Percentiles rank a stretch among this genome's conserved stretches.
Evolutionary conservation across 2,329 filamentous ascomycete genomes (phyloP).

Genomic region (Neophaeococcomyces aloes): DNA sequence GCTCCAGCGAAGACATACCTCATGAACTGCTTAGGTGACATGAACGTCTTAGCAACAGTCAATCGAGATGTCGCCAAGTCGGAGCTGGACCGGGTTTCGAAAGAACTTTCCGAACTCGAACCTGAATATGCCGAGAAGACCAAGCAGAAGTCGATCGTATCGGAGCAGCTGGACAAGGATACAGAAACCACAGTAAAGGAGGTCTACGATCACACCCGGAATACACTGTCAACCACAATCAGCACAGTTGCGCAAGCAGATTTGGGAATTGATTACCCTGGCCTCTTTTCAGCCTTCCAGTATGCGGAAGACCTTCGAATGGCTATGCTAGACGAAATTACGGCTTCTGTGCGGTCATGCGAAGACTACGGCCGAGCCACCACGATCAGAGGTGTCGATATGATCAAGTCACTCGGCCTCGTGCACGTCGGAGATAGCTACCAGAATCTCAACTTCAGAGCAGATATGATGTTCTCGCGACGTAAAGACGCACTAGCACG

Average conservation of each 20-base stretch:
- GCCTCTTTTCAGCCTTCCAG: slow-evolving; percentile 71
- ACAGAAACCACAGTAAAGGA: slow-evolving; percentile 79
- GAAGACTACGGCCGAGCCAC: slow-evolving; percentile 75
- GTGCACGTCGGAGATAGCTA: slow-evolving; percentile 82
- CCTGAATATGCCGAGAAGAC: slow-evolving; percentile 75
- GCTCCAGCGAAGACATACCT: slow-evolving; percentile 93
- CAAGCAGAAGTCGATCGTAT: slow-evolving; percentile 67
- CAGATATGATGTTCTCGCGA: slow-evolving; percentile 88
- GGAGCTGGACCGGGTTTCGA: slow-evolving; percentile 72
- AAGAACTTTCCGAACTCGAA: slow-evolving; percentile 71
- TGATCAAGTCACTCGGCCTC: slow-evolving; percentile 79
- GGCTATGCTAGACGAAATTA: slow-evolving; percentile 82
- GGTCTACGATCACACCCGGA: slow-evolving; percentile 73
- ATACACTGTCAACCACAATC: slow-evolving; percentile 65
- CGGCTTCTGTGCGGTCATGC: slow-evolving; percentile 63
- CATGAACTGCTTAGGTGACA: slow-evolving; percentile 80
- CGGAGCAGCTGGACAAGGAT: slow-evolving; percentile 66
- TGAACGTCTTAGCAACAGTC: slow-evolving; percentile 70
- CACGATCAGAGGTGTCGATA: slow-evolving; percentile 70
- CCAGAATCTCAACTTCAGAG: slow-evolving; percentile 72
- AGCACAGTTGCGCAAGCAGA: slow-evolving; percentile 63
- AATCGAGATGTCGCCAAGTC: slow-evolving; percentile 78
- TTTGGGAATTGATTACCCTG: slow-evolving; percentile 76
- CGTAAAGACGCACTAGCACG: slow-evolving; percentile 70
- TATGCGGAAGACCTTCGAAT: slow-evolving; percentile 89